phyloP scores from a whole-genome alignment of 2,329 filamentous ascomycete species.

The Coniochaeta hoffmannii region DNA sequence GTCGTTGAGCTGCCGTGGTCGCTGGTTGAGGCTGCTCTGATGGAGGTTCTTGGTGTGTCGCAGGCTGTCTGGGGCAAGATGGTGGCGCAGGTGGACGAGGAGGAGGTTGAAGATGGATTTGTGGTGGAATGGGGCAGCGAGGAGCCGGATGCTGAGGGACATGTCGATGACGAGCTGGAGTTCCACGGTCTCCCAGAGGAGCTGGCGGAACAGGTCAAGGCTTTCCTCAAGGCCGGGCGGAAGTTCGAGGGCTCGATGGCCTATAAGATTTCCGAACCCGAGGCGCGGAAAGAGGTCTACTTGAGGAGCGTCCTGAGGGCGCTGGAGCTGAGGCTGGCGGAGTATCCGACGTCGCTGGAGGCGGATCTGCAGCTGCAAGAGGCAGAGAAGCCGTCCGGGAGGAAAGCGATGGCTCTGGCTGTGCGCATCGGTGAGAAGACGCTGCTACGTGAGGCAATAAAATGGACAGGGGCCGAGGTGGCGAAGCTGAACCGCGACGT shows the following conservation, averaged over 20 bases:
- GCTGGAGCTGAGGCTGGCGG: conserved; percentile 14
- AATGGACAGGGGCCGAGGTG: conserved; percentile 13
- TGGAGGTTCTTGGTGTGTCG: conserved; percentile 8
- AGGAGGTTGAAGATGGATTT: conserved; percentile 68
- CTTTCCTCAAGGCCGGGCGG: conserved; percentile 39
- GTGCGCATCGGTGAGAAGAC: conserved; percentile 28
- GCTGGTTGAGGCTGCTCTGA: conserved; percentile 21
- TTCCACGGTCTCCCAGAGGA: conserved; percentile 40
- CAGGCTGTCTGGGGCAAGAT: conserved; percentile 31
- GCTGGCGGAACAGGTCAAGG: conserved; percentile 43
- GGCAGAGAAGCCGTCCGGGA: conserved; percentile 3
- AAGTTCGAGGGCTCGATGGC: conserved; percentile 28
- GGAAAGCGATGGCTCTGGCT: conserved; percentile 21
- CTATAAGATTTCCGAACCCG: conserved; percentile 38
- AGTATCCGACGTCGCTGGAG: conserved; percentile 22
- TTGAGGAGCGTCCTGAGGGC: conserved; percentile 28
- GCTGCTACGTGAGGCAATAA: conserved; percentile 20
- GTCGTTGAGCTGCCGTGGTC: conserved; percentile 70
- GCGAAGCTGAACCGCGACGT: conserved; percentile 9
- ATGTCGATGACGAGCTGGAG: conserved; percentile 20
- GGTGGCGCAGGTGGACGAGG: conserved; percentile 47
- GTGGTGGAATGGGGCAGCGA: conserved; percentile 53
- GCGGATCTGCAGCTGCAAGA: conserved; percentile 16
- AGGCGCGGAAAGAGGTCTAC: conserved; percentile 38
- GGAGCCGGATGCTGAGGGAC: conserved; percentile 42